A percentile compares a stretch with the other conserved stretches of the same genome.
Conservation (phyloP, 2,329 filamentous ascomycete species). For the Fusarium newnesense region DNA sequence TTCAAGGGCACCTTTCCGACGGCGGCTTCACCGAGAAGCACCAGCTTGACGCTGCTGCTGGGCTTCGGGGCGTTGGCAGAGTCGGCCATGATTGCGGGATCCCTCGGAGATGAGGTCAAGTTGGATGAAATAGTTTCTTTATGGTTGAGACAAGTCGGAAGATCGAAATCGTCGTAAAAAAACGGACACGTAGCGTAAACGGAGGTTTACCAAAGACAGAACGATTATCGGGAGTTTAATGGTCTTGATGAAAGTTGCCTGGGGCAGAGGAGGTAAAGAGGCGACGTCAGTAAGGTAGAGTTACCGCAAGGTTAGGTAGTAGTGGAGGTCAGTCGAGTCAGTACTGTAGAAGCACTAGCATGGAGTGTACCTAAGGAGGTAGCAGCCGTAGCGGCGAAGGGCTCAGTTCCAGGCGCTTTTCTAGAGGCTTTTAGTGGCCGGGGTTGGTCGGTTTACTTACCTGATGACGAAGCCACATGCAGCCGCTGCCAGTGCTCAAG, state of each 20-base stretch:
- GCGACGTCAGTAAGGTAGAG: slow-evolving; percentile 28
- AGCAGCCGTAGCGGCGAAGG: slow-evolving; percentile 17
- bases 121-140: slow-evolving; percentile 1
- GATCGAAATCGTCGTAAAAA: slow-evolving; percentile 1
- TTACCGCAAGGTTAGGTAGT: neutral
- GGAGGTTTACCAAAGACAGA: neutral
- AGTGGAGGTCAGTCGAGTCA: neutral
- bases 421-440: slow-evolving; percentile 35
- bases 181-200: slow-evolving; percentile 12
- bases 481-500: neutral
- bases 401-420: slow-evolving; percentile 20
- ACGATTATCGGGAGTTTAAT: slow-evolving; percentile 2
- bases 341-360: neutral
- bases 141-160: slow-evolving; percentile 1
- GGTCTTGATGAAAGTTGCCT: slow-evolving; percentile 30
- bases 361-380: slow-evolving; percentile 5
- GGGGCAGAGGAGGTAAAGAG: slow-evolving; percentile 34
- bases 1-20: slow-evolving; percentile 87
- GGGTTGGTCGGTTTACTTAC: slow-evolving; percentile 34
- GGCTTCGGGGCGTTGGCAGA: slow-evolving; percentile 81
- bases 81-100: slow-evolving; percentile 51
- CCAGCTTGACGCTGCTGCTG: slow-evolving; percentile 99
- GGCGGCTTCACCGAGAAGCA: slow-evolving; percentile 95
- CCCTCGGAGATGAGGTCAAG: slow-evolving; percentile 30
- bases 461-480: slow-evolving; percentile 44